Evolutionary conservation across 108 stramenopile genomes (phyloP).

Genomic region (Mediolabrus comicus): DNA sequence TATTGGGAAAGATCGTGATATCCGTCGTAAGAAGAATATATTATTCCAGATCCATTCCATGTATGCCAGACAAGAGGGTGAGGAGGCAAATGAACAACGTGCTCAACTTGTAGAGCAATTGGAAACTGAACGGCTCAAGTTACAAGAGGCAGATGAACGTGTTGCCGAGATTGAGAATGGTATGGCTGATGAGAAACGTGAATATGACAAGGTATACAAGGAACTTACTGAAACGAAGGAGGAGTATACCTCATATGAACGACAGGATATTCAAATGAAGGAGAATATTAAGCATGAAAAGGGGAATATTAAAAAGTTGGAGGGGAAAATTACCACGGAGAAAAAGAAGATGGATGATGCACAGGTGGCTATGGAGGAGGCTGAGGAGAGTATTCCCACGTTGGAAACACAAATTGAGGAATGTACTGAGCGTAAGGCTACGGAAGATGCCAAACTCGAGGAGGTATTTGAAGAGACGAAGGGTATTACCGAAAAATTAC

Average conservation of each 20-base stretch:
- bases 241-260: constrained; percentile 87
- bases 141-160: constrained; percentile 50
- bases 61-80: constrained; percentile 40
- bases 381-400: constrained; percentile 64
- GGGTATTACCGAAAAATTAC: constrained; percentile 77
- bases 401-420: constrained; percentile 63
- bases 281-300: constrained; percentile 92
- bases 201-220: constrained; percentile 60
- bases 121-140: constrained; percentile 43
- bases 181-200: constrained; percentile 50
- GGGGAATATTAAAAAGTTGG: constrained; percentile 70
- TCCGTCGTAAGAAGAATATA: constrained; percentile 88
- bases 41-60: constrained; percentile 80
- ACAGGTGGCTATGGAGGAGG: constrained; percentile 45
- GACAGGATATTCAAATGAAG: constrained; percentile 89
- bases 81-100: constrained; percentile 48
- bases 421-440: constrained; percentile 40
- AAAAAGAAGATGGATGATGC: constrained; percentile 61
- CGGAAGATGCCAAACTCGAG: constrained; percentile 78
- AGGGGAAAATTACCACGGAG: constrained; percentile 68
- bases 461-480: constrained; percentile 76
- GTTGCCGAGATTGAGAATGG: constrained; percentile 67
- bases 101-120: constrained; percentile 45
- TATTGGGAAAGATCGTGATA: constrained; percentile 81
- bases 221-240: constrained; percentile 80